phyloP scores from a whole-genome alignment of 148 eudicot genomes.

The Pharnaceum exiguum region DNA sequence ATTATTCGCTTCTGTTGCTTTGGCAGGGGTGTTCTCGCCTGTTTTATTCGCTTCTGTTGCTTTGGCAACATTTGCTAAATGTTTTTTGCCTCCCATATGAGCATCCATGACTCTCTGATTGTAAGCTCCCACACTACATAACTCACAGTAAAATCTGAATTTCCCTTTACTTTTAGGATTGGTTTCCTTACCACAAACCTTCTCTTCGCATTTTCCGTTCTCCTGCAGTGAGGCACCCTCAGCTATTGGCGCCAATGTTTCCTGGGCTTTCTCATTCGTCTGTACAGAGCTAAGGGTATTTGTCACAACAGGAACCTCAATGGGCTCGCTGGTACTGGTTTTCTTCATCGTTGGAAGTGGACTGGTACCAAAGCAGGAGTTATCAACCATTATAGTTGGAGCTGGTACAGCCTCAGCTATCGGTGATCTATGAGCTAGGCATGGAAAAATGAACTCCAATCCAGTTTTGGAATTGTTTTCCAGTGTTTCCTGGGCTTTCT shows the following conservation, averaged over 20 bases:
- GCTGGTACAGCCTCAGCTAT: no score
- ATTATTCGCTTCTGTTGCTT: not conserved
- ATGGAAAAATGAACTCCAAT: no score
- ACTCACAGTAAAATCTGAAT: conserved; percentile 39
- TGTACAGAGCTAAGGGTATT: no score
- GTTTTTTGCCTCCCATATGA: conserved; percentile 47
- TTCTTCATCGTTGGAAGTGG: no score
- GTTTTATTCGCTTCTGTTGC: not conserved
- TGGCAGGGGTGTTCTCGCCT: not conserved
- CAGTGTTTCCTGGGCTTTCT: not conserved
- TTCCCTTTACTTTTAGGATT: conserved; percentile 9
- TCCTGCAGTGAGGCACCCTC: not conserved
- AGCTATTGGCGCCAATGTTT: not conserved
- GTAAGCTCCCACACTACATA: conserved; percentile 42
- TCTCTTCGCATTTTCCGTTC: not conserved
- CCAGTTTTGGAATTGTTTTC: no score
- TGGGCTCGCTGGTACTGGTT: no score
- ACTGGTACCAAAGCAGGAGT: no score
- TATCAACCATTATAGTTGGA: no score
- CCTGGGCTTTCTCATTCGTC: not conserved
- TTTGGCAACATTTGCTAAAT: conserved; percentile 12
- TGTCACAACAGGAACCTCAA: no score
- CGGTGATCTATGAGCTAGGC: no score
- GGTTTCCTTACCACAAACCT: conserved; percentile 11
- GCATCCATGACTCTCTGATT: conserved; percentile 31